Base-by-base conservation (phyloP, 2,329 filamentous ascomycete genomes). In the Aureobasidium pullulans region DNA sequence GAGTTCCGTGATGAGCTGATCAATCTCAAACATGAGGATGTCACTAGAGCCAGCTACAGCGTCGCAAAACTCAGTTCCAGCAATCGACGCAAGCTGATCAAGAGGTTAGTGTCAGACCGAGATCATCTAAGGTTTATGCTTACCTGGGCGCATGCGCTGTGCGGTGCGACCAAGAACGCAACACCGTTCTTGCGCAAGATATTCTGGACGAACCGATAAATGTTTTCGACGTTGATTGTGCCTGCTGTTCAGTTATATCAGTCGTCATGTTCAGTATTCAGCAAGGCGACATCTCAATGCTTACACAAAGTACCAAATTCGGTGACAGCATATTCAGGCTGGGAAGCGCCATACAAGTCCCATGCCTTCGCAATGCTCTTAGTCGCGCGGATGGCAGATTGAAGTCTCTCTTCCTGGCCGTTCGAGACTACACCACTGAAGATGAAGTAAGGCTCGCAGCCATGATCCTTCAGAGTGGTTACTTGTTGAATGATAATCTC, bases 341-440 rank as follows among this genome's bases (percentile, higher is more conserved):
- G 81, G 57, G 89, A 85, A 63, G 86, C 83, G 68, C 91, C 88
- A 74, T 99, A 99, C 48, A 95, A 76, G 3, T 84, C 82, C 93
- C 94, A 99, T 4, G 93, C 94, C 60, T 86, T 66, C n/a, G 69
- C 65, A 34, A 72, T 65, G 23, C 64, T 64, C 28, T 62, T 62
- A 15, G 65, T 64, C 2, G 69, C 66, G 49, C 64, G 44, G n/a
- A 56, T 48, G 9, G 57, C 43, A 31, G 57, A 29, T 13, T 59
- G 46, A 7, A 63, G 43, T 29, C 56, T 61, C 8, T 56, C 49
- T 19, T 63, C 57, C 40, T 63, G 60, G n/a, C 57, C 60, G 40
- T 85, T 85, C 62, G 91, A 82, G 40, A 90, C 84, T 67, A 96
- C 83, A 37, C 94, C 94, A 71, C 93, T 89, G 74, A 99, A 99